Percentiles rank a stretch among this genome's conserved stretches.
These are phyloP conservation scores for Didymella pinodella DNA, from an alignment of 2,329 filamentous ascomycete genomes.

Conservation along the genomic window DNA sequence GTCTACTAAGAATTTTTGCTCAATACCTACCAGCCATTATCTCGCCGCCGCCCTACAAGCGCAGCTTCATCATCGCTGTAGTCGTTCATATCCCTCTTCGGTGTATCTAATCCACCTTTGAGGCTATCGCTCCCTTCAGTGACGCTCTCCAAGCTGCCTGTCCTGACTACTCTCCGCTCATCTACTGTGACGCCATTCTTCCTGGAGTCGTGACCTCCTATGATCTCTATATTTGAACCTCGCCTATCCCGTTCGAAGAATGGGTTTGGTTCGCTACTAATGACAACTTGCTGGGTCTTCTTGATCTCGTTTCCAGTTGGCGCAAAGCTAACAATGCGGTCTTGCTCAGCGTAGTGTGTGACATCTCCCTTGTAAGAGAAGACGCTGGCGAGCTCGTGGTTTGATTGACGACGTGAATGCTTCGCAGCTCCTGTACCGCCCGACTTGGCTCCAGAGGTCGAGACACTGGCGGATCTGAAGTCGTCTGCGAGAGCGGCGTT, in stretches of 20 bases:
- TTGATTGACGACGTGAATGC: constrained; percentile 23
- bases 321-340: constrained; percentile 31
- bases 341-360: constrained; percentile 11
- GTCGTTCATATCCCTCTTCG: constrained; percentile 25
- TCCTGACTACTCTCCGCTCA: constrained; percentile 19
- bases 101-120: constrained; percentile 26
- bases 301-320: constrained; percentile 43
- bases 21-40: constrained; percentile 11
- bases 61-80: constrained; percentile 39
- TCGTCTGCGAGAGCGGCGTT: constrained; percentile 39
- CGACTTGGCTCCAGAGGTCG: constrained; percentile 26
- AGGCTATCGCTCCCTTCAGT: constrained; percentile 36
- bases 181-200: constrained; percentile 23
- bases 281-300: constrained; percentile 39
- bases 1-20: background rate
- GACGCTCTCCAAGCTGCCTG: constrained; percentile 35
- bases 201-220: constrained; percentile 14
- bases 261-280: constrained; percentile 37
- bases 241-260: constrained; percentile 20
- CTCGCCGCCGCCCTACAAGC: constrained; percentile 26
- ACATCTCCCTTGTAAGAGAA: constrained; percentile 29
- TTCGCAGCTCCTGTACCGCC: constrained; percentile 7
- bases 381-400: constrained; percentile 39
- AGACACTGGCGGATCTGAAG: constrained; percentile 42
- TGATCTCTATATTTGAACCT: constrained; percentile 23